These are phyloP conservation scores for Eucalyptus camaldulensis DNA, from an alignment of 345 rosid genomes.

Conservation along the genomic window DNA sequence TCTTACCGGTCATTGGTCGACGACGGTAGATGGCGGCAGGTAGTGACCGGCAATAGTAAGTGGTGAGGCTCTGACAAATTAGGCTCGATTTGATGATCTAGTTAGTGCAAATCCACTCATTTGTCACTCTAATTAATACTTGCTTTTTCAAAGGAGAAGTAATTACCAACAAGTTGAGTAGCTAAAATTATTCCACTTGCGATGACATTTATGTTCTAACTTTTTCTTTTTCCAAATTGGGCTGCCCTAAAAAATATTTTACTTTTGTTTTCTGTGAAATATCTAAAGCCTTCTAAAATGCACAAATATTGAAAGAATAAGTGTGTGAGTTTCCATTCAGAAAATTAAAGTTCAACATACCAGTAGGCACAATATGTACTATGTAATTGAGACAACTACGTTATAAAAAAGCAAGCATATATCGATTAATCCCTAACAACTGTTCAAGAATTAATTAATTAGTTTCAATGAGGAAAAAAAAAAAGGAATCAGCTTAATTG, in stretches of 20 bases:
- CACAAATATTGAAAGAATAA: background rate
- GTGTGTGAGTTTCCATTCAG: background rate
- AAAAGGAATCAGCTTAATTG: too few species aligned
- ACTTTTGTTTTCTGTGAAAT: too few species aligned
- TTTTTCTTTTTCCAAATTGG: background rate
- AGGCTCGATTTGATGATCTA: background rate
- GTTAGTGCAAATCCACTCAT: rapidly evolving
- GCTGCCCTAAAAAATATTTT: too few species aligned
- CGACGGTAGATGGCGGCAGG: rapidly evolving
- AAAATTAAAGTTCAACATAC: background rate
- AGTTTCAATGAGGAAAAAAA: background rate
- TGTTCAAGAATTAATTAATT: background rate
- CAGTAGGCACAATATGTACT: background rate
- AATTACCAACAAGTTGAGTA: background rate
- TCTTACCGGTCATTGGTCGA: rapidly evolving
- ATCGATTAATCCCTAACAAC: background rate
- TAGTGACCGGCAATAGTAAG: rapidly evolving
- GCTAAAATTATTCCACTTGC: background rate
- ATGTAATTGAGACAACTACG: background rate
- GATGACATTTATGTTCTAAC: background rate
- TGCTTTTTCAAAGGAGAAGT: background rate
- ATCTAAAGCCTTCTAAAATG: too few species aligned
- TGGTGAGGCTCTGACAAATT: background rate
- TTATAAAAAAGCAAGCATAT: background rate
- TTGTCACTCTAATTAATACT: background rate